Percentiles rank a stretch among this genome's conserved stretches.
These are phyloP conservation scores for Somion occarium DNA, from an alignment of 1,284 basidiomycete genomes.

Conservation along the genomic window DNA sequence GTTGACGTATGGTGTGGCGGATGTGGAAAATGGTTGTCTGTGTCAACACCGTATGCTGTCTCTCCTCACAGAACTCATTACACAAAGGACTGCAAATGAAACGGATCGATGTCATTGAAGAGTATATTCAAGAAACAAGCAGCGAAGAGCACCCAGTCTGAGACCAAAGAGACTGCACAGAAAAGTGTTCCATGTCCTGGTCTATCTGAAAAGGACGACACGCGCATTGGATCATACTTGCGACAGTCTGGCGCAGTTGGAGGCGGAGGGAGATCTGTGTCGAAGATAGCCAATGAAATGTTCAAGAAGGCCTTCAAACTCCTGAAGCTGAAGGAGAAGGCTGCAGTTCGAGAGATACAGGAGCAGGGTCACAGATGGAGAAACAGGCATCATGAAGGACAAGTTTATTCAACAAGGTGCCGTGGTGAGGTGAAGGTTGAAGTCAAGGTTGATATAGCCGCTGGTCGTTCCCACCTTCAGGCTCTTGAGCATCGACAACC, in stretches of 20 bases:
- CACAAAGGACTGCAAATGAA: neutral
- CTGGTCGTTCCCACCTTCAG: neutral
- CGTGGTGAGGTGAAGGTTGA: neutral
- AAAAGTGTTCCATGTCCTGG: slow-evolving; percentile 3
- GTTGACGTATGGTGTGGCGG: neutral
- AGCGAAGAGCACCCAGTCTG: neutral
- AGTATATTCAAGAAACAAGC: neutral
- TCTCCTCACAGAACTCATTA: neutral
- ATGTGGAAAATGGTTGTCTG: neutral
- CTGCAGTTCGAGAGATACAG: neutral
- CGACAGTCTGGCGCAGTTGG: neutral
- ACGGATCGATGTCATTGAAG: neutral
- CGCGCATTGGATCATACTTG: neutral
- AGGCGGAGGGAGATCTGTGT: neutral
- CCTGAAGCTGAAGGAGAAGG: neutral
- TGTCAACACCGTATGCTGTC: neutral
- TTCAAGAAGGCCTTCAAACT: neutral
- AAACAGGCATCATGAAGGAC: neutral
- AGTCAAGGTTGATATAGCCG: neutral
- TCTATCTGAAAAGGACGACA: neutral
- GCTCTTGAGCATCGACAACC: neutral
- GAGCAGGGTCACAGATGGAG: neutral
- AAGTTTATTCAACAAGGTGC: neutral
- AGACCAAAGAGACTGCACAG: neutral
- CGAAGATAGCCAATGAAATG: neutral